A percentile compares a stretch with the other conserved stretches of the same genome.
These are phyloP conservation scores for Lumnitzera racemosa DNA, from an alignment of 345 rosid species.

Conservation along the genomic window DNA sequence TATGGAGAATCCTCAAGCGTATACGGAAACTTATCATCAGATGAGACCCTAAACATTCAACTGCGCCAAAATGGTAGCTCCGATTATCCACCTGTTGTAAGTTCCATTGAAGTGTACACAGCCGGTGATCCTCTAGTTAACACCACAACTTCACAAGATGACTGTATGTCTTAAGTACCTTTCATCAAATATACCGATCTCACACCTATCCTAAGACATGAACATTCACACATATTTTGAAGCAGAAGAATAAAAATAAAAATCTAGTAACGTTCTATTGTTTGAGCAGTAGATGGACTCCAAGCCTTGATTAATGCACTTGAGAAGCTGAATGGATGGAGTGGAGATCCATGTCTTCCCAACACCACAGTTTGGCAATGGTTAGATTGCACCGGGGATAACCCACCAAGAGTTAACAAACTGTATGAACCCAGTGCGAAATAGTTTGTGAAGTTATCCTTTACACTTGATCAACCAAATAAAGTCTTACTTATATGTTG, in stretches of 20 bases:
- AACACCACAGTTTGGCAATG: slow-evolving; percentile 3
- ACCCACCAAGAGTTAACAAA: slow-evolving; percentile 8
- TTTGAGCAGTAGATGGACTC: not conserved
- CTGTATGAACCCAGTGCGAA: not conserved
- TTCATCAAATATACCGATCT: no score
- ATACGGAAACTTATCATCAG: not conserved
- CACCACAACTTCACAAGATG: slow-evolving; percentile 4
- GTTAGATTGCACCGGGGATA: slow-evolving; percentile 4
- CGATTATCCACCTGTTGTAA: slow-evolving; percentile 1
- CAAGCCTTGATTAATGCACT: slow-evolving; percentile 2
- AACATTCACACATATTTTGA: no score
- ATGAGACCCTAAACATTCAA: not conserved
- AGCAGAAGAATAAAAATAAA: not conserved
- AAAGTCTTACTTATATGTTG: not conserved
- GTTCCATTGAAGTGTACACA: slow-evolving; percentile 3
- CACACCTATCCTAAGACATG: no score
- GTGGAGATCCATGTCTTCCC: slow-evolving; percentile 9
- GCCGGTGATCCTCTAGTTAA: not conserved
- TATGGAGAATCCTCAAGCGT: not conserved
- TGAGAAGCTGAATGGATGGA: slow-evolving; percentile 4
- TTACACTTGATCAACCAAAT: no score
- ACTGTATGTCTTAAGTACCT: not conserved
- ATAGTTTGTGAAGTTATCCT: no score
- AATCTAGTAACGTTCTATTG: not conserved
- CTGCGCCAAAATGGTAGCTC: not conserved